Evolutionary conservation across 164 flowering plant species (phyloP).

Genomic region (Taxillus chinensis): DNA sequence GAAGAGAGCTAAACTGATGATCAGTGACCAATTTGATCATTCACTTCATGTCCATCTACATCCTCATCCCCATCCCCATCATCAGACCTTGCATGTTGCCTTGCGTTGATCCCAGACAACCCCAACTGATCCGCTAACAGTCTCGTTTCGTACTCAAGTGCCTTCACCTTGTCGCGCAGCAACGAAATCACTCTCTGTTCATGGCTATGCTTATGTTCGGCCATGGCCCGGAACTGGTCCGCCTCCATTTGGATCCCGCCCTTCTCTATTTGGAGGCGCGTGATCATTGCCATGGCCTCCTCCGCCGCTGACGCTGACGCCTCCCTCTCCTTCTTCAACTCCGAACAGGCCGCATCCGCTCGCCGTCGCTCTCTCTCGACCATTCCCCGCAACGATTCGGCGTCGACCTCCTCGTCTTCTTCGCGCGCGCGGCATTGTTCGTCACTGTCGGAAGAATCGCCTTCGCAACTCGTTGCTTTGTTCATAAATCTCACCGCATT

Average conservation of each 20-base stretch:
- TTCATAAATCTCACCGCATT: conserved; percentile 4
- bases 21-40: too few relatives aligned
- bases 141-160: conserved; percentile 34
- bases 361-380: conserved; percentile 34
- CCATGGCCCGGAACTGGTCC: conserved; percentile 32
- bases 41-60: conserved; percentile 10
- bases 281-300: conserved; percentile 69
- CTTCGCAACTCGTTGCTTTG: background rate
- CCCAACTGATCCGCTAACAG: conserved; percentile 31
- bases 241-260: conserved; percentile 37
- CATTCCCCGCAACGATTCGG: conserved; percentile 27
- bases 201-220: conserved; percentile 45
- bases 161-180: conserved; percentile 31
- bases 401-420: conserved; percentile 27
- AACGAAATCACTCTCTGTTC: conserved; percentile 47
- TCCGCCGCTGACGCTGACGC: conserved; percentile 65
- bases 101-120: conserved; percentile 23
- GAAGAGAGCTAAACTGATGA: too few relatives aligned
- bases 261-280: conserved; percentile 60
- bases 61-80: conserved; percentile 8
- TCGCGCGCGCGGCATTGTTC: conserved; percentile 8
- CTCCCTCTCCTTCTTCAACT: conserved; percentile 66
- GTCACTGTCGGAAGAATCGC: conserved; percentile 1
- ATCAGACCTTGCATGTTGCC: conserved; percentile 10
- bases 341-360: conserved; percentile 29